Conservation (phyloP, 2,329 filamentous ascomycete genomes). For the Cryphonectria naterciae region DNA sequence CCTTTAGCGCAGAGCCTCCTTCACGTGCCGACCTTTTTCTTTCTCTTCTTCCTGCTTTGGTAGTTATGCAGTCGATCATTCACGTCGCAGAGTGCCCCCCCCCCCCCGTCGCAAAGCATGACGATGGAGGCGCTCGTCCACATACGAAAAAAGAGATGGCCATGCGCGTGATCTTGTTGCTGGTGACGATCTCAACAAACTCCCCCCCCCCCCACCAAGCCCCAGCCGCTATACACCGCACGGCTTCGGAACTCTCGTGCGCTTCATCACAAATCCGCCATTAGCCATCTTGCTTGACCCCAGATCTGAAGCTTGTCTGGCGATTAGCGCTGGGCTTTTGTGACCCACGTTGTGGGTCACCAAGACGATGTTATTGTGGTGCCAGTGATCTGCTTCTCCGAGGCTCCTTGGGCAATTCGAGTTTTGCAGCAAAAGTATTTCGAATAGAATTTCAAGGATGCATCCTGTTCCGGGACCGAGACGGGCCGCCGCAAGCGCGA, state of each 20-base stretch:
- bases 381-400: background rate
- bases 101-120: background rate
- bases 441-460: background rate
- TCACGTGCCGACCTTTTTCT: background rate
- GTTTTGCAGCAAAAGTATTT: background rate
- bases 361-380: background rate
- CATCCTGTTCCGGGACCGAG: background rate
- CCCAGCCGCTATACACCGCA: background rate
- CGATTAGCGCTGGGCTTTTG: background rate
- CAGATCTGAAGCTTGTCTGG: background rate
- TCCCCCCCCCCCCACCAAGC: background rate
- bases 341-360: background rate
- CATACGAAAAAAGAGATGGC: background rate
- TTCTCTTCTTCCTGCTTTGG: background rate
- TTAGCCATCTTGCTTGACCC: background rate
- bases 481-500: background rate
- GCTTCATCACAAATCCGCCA: background rate
- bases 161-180: background rate
- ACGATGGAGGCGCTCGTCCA: background rate
- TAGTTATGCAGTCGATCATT: background rate
- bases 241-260: background rate
- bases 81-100: background rate
- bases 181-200: background rate
- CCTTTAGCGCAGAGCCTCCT: background rate
- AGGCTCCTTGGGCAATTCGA: background rate